Evolutionary conservation across 2,329 filamentous ascomycete species (phyloP).

Genomic region (Hymenoscyphus salicellus): DNA sequence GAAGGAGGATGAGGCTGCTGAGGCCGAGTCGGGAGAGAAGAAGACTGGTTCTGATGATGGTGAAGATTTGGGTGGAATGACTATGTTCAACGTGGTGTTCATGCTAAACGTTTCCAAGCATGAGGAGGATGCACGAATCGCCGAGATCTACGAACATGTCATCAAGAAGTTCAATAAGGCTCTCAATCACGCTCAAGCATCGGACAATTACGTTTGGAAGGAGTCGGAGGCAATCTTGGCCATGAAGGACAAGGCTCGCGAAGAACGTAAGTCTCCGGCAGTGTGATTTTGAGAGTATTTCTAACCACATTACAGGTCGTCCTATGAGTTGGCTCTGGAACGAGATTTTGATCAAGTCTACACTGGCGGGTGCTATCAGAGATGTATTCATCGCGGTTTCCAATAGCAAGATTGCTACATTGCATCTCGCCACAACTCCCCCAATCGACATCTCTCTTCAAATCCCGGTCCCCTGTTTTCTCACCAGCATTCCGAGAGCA

Average conservation of each 20-base stretch:
- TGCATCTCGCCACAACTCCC: constrained; percentile 65
- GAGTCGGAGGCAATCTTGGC: constrained; percentile 80
- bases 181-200: constrained; percentile 87
- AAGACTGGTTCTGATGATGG: constrained; percentile 32
- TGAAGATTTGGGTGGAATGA: constrained; percentile 54
- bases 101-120: constrained; percentile 77
- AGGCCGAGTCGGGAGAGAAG: constrained; percentile 6
- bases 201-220: constrained; percentile 85
- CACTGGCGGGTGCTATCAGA: constrained; percentile 76
- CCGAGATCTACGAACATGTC: constrained; percentile 84
- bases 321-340: constrained; percentile 65
- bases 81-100: constrained; percentile 97
- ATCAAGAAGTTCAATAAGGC: constrained; percentile 91
- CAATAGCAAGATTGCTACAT: constrained; percentile 78
- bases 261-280: constrained; percentile 47
- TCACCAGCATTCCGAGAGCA: constrained; percentile 66
- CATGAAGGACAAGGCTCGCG: constrained; percentile 77
- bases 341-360: constrained; percentile 68
- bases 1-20: constrained; percentile 26
- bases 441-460: constrained; percentile 61
- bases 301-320: constrained; percentile 33
- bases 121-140: constrained; percentile 69
- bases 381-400: constrained; percentile 80
- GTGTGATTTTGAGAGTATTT: not conserved
- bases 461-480: constrained; percentile 64